Base-by-base conservation (phyloP, 192 early-diverging fungal species). In the Polychytrium aggregatum region DNA sequence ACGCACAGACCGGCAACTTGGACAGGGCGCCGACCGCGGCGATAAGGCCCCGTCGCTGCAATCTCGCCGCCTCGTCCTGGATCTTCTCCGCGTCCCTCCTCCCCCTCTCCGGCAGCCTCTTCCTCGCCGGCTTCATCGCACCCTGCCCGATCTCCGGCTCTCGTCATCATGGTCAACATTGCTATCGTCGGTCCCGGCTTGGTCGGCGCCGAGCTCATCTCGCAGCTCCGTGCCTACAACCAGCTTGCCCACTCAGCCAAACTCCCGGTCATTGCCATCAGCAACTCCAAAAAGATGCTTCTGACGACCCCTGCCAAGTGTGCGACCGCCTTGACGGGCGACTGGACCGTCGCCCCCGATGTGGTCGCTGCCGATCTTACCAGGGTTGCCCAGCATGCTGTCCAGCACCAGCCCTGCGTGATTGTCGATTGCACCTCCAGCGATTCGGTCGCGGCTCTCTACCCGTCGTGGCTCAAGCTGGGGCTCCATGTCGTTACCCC, bases 101-200 rank as follows among this genome's bases (percentile, higher is more conserved):
- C n/a, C n/a, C n/a, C n/a, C n/a, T n/a, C n/a, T n/a, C n/a, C n/a
- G n/a, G n/a, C n/a, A n/a, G n/a, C n/a, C n/a, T n/a, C n/a, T n/a
- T n/a, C n/a, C n/a, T n/a, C n/a, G n/a, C n/a, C n/a, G n/a, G n/a
- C n/a, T n/a, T n/a, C n/a, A n/a, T n/a, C n/a, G n/a, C n/a, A n/a
- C n/a, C n/a, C n/a, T n/a, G n/a, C n/a, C n/a, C n/a, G n/a, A n/a
- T n/a, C n/a, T n/a, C n/a, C n/a, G n/a, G n/a, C n/a, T n/a, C n/a
- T 31, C 44, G 33, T 29, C 34, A 45, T n/a, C 2, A 54, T 46
- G 27, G 40, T 73, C 22, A 62, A 64, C 56, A 47, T 97, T 59
- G 93, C 86, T 48, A 83, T 97, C 50, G 78, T 97, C 64, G 93
- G 93, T 29, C 85, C 90, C 43, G 93, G 93, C 37, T 81, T 93